Evolutionary conservation across 306 rosid genomes (phyloP).

Genomic region (Trifolium dubium): DNA sequence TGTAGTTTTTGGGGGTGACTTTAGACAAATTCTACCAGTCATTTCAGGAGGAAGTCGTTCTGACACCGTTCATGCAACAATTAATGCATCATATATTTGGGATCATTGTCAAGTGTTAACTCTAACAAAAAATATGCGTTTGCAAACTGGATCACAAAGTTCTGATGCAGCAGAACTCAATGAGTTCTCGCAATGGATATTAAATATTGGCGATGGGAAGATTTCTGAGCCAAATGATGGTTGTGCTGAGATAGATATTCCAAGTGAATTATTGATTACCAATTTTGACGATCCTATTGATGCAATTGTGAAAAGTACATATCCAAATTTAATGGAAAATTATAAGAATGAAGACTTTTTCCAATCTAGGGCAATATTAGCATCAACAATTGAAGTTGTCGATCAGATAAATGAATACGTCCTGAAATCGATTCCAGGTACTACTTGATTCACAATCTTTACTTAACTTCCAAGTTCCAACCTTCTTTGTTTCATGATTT

Average conservation of each 20-base stretch:
- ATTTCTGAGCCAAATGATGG: slow-evolving; percentile 31
- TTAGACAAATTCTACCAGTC: slow-evolving; percentile 27
- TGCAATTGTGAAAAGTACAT: slow-evolving; percentile 21
- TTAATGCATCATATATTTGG: slow-evolving; percentile 15
- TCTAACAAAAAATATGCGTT: slow-evolving; percentile 27
- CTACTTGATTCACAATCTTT: not conserved
- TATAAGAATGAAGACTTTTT: not conserved
- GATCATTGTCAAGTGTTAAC: slow-evolving; percentile 17
- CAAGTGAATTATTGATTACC: slow-evolving; percentile 13
- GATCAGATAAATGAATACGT: slow-evolving; percentile 20
- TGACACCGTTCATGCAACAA: slow-evolving; percentile 9
- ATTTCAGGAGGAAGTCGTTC: slow-evolving; percentile 23
- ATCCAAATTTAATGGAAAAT: not conserved
- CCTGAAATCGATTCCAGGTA: not conserved
- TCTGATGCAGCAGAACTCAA: not conserved
- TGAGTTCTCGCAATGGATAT: slow-evolving; percentile 19
- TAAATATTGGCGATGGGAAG: slow-evolving; percentile 17
- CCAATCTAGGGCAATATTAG: slow-evolving; percentile 12
- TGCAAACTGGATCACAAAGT: not conserved
- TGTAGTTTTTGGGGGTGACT: slow-evolving; percentile 20
- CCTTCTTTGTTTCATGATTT: not conserved
- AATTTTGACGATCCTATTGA: slow-evolving; percentile 7
- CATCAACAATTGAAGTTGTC: slow-evolving; percentile 1
- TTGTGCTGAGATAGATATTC: slow-evolving; percentile 19
- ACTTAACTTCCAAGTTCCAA: not conserved